These are phyloP conservation scores for Mallotus nudiflorus DNA, from an alignment of 345 rosid genomes.

Conservation along the genomic window DNA sequence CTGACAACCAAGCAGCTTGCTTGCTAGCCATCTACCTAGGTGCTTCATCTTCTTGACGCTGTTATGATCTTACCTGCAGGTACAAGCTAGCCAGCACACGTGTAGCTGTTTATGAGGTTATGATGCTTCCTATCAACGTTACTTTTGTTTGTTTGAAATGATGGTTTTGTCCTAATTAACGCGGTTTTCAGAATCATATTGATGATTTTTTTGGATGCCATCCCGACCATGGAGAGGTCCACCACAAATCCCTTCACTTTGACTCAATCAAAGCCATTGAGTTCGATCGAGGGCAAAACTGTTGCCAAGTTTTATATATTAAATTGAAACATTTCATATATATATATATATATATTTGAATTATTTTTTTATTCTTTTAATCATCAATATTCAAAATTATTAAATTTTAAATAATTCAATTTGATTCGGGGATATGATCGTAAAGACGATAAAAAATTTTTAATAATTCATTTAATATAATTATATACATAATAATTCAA, in stretches of 20 bases:
- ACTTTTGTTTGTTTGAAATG: background rate
- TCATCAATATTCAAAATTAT: no score
- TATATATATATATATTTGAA: no score
- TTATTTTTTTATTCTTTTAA: no score
- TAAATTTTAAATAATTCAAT: no score
- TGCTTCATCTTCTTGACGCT: background rate
- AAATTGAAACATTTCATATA: no score
- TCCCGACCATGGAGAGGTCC: conserved; percentile 16
- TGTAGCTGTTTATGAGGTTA: background rate
- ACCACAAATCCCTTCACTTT: background rate
- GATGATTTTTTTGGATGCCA: background rate
- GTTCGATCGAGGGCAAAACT: no score
- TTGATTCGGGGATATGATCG: no score
- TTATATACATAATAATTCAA: no score
- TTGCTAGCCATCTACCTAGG: background rate
- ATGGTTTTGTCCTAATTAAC: conserved; percentile 11
- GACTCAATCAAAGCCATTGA: background rate
- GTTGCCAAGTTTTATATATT: no score
- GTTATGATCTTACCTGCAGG: background rate
- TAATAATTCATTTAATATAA: no score
- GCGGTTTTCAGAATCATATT: background rate
- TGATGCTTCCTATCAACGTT: conserved; percentile 7
- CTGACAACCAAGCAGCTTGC: conserved; percentile 11
- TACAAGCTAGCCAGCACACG: conserved; percentile 2
- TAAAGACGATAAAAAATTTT: no score